Base-by-base conservation (phyloP, 1,139 yeast species). In the Zhuliangozyma blackwelliae region DNA sequence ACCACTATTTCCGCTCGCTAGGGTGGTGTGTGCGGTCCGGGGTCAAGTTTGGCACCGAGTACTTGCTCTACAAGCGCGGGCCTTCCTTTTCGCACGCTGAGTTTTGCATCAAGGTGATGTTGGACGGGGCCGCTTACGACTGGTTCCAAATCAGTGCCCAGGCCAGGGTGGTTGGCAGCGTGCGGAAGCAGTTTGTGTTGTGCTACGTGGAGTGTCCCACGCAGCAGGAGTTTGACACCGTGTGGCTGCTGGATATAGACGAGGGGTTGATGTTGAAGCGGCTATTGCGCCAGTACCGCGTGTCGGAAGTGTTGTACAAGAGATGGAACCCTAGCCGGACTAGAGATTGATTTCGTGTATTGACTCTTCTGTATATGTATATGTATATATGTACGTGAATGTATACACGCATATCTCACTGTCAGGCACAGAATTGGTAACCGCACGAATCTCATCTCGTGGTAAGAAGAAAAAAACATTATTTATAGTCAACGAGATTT, bases 11-110 rank as follows among this genome's bases (percentile, higher is more conserved):
- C 59, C 71, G 96, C 37, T 79, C 96, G 0, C 71, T 79, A 26
- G 97, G 97, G 0, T 92, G 97, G 97, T 90, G 97, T 66, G 95
- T 82, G 2, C 71, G 95, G 41, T 77, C 90, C 1, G 98, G 97
- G 0, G 77, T 90, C 40, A 92, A 92, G 55, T 92, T 92, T 59
- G 96, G 97, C 2, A 76, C 87, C 19, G 95, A 90, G 49, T 82
- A 69, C 58, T 63, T 92, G 13, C 65, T 92, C 7, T 92, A 92
- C 57, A 79, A 82, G 39, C 70, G 92, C 40, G 99, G 99, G 0
- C 98, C 98, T 8, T 97, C 97, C 1, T 89, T 90, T 55, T 77
- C 83, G 33, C 99, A 92, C 56, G 97, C 98, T 0, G 96, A 89
- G 50, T 87, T 78, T 56, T 87, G 94, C 4, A 55, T 80, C 2